These are phyloP conservation scores for Giardia muris DNA, from an alignment of 208 protist genomes.

Conservation along the genomic window DNA sequence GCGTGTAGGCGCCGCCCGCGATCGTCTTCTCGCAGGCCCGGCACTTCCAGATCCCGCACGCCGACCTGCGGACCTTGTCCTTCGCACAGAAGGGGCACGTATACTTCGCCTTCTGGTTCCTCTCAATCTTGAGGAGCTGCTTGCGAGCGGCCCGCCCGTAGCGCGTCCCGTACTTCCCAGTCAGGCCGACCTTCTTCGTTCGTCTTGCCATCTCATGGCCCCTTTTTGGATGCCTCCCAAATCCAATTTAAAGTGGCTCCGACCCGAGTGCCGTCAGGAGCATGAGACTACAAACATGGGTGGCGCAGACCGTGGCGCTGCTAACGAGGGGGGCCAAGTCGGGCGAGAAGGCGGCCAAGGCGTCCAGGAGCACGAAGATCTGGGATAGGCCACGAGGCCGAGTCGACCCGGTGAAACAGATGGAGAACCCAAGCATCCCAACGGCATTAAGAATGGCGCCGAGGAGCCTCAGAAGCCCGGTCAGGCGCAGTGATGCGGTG, in stretches of 20 bases:
- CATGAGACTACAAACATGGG: conserved; percentile 22
- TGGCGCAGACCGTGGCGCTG: conserved; percentile 1
- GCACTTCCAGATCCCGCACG: conserved; percentile 95
- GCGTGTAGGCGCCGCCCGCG: conserved; percentile 76
- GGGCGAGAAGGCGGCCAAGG: no score
- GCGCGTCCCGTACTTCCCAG: conserved; percentile 92
- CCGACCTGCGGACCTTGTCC: conserved; percentile 72
- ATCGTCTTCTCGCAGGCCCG: conserved; percentile 77
- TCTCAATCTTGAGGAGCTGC: conserved; percentile 93
- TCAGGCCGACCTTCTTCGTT: conserved; percentile 95
- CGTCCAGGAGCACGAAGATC: no score
- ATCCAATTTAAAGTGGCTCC: no score
- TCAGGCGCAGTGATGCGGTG: no score
- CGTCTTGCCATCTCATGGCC: conserved; percentile 63
- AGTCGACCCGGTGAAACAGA: no score
- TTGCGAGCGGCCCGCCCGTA: conserved; percentile 95
- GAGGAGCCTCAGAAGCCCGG: no score
- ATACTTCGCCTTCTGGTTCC: conserved; percentile 86
- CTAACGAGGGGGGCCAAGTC: no score
- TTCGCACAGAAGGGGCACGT: conserved; percentile 95
- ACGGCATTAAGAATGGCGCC: no score
- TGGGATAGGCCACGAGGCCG: no score
- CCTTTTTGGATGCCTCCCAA: no score
- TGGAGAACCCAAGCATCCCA: no score
- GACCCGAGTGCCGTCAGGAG: conserved; percentile 6